Base-by-base conservation (phyloP, 768 basidiomycete genomes). In the Tephrocybe sp. region DNA sequence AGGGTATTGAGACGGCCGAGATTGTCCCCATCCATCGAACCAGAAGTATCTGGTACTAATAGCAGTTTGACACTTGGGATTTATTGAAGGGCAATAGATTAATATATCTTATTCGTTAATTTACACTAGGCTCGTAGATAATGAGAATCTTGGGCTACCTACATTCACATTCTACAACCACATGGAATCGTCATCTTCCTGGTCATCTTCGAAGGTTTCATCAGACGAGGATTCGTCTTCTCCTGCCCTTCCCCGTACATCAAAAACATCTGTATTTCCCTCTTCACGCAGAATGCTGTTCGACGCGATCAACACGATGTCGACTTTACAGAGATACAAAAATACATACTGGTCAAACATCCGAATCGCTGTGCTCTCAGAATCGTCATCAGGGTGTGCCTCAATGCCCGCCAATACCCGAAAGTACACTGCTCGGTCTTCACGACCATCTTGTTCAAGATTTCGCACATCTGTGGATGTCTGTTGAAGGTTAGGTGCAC, bases 1-100 rank as follows among this genome's bases (percentile, higher is more conserved):
- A 83, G 30, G 86, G 80, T 0, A 72, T 88, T 11, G 66, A 79
- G 51, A 80, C 77, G 9, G 70, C 67, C 13, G 72, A 77, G 49
- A 72, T 88, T 54, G 70, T 84, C 6, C 89, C 91, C 14, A 79
- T 82, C 26, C 91, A 93, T 62, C 79, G 85, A 45, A 92, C 87
- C 19, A 76, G 91, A 66, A 87, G 89, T 57, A 87, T 88, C 23
- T 93, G 91, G 91, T 93, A 93, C 69, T 93, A 71, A 73, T 8
- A 20, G 17, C 40, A 36, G 32, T 48, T 35, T 17, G 34, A 26
- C 26, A 4, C 7, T 26, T 26, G n/a, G n/a, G n/a, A n/a, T n/a
- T n/a, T n/a, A n/a, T n/a, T 26, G 4, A 26, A 26, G 26, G 26
- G 26, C 4, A 7, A 26, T 52, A 46, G 41, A 16, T 45, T 48